Conservation (phyloP, 164 flowering plant species). For the Cinnamomum chago region DNA sequence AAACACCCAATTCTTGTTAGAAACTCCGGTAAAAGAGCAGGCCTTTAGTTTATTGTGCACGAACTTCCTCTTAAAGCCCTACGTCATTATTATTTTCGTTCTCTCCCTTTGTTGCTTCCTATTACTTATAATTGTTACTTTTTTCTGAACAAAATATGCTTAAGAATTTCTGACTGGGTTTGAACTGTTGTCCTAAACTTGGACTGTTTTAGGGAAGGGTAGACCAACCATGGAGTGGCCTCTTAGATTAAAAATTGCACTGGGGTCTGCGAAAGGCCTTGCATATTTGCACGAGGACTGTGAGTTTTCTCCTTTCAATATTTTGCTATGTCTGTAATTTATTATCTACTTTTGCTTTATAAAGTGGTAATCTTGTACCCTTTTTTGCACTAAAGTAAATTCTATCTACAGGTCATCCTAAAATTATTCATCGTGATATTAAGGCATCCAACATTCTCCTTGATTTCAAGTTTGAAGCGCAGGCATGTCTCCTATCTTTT, state of each 20-base stretch:
- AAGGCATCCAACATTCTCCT: slow-evolving; percentile 89
- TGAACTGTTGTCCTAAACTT: background rate
- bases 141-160: background rate
- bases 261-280: slow-evolving; percentile 94
- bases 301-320: slow-evolving; percentile 28
- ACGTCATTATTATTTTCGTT: no score
- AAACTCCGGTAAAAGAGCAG: no score
- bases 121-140: no score
- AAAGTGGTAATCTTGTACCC: no score
- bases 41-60: no score
- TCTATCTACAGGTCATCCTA: slow-evolving; percentile 76
- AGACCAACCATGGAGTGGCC: slow-evolving; percentile 84
- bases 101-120: no score
- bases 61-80: no score
- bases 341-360: no score
- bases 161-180: background rate
- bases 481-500: slow-evolving; percentile 35
- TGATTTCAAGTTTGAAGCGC: slow-evolving; percentile 90
- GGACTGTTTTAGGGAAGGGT: slow-evolving; percentile 62
- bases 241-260: slow-evolving; percentile 71
- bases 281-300: slow-evolving; percentile 97
- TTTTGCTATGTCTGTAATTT: background rate
- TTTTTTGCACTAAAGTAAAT: background rate
- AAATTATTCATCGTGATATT: slow-evolving; percentile 95
- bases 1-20: no score